Percentiles rank a stretch among this genome's conserved stretches.
These are phyloP conservation scores for Gigaspora rosea DNA, from an alignment of 192 early-diverging fungal genomes.

Conservation along the genomic window DNA sequence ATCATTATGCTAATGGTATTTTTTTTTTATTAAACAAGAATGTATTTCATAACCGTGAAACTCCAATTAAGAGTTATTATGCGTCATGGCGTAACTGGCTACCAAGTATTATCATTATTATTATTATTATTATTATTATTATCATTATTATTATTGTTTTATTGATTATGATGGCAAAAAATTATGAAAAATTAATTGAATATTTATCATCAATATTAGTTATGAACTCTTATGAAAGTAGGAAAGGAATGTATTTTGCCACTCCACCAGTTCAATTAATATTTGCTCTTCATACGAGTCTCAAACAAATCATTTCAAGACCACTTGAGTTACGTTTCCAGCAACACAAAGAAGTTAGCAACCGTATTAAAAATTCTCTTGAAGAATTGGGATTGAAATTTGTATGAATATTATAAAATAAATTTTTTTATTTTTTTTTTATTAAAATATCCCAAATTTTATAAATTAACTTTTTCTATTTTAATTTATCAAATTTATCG, in stretches of 20 bases:
- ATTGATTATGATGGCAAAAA: background rate
- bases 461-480: background rate
- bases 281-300: slow-evolving; percentile 81
- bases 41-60: slow-evolving; percentile 70
- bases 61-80: slow-evolving; percentile 86
- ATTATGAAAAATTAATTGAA: background rate
- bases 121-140: background rate
- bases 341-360: slow-evolving; percentile 73
- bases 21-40: slow-evolving; percentile 21
- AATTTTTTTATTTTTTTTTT: background rate
- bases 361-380: slow-evolving; percentile 73
- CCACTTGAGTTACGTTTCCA: slow-evolving; percentile 79
- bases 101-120: slow-evolving; percentile 54
- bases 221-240: slow-evolving; percentile 94
- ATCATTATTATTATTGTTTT: background rate
- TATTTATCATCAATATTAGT: slow-evolving; percentile 43
- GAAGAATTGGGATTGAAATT: slow-evolving; percentile 74
- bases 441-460: background rate
- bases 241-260: slow-evolving; percentile 93
- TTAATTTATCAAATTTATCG: too few species aligned
- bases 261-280: slow-evolving; percentile 95
- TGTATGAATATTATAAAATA: slow-evolving; percentile 45
- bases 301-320: slow-evolving; percentile 68
- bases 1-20: background rate
- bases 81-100: slow-evolving; percentile 92